Conservation (phyloP, 768 basidiomycete genomes). For the Fistulinella prunicolor region DNA sequence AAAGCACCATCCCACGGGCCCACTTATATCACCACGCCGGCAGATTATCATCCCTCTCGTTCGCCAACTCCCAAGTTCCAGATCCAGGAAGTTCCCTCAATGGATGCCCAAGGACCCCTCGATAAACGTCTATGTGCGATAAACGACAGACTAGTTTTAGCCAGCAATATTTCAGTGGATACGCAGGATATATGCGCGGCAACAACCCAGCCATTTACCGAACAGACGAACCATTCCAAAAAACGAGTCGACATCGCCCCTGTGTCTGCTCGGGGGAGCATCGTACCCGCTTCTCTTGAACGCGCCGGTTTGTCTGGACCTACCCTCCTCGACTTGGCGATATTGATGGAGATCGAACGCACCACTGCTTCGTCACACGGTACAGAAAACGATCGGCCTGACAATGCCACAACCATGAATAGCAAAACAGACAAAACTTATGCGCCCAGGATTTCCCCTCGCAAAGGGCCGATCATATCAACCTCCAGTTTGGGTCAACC, state of each 20-base stretch:
- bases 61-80: neutral
- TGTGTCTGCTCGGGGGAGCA: neutral
- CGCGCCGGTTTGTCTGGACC: neutral
- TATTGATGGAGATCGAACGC: neutral
- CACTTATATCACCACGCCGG: neutral
- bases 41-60: neutral
- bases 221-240: neutral
- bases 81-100: neutral
- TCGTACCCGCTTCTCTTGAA: neutral
- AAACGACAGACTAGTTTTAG: neutral
- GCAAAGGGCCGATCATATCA: neutral
- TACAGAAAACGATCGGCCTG: neutral
- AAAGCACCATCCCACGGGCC: neutral
- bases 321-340: neutral
- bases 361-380: neutral
- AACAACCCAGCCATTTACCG: neutral
- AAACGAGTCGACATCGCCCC: neutral
- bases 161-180: neutral
- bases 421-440: neutral
- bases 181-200: slow-evolving; percentile 10
- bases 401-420: neutral
- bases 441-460: neutral
- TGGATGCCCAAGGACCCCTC: neutral
- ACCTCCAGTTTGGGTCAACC: neutral
- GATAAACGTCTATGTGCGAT: neutral